phyloP scores from a whole-genome alignment of 208 protist genomes.

The Crithidia expoeki region DNA sequence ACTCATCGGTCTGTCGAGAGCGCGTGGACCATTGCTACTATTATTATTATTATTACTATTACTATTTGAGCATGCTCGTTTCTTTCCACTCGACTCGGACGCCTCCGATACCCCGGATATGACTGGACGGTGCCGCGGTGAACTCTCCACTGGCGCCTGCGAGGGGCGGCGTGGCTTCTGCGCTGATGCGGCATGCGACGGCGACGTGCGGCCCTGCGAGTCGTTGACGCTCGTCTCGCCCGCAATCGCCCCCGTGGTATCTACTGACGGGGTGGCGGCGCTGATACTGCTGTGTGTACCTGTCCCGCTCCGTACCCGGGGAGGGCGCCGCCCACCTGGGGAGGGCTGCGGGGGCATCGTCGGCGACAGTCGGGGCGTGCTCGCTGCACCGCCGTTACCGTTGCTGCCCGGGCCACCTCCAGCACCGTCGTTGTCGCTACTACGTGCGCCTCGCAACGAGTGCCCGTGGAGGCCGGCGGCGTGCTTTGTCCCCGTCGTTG shows the following conservation, averaged over 20 bases:
- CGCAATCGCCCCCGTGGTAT: constrained; percentile 2
- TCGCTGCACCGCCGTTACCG: not conserved
- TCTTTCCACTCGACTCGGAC: not conserved
- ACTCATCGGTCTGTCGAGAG: constrained; percentile 14
- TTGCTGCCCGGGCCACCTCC: not conserved
- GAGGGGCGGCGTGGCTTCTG: constrained; percentile 16
- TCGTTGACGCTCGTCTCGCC: constrained; percentile 11
- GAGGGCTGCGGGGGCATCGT: constrained; percentile 17
- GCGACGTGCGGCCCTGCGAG: constrained; percentile 9
- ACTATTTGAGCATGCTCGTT: not conserved
- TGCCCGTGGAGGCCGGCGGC: not conserved
- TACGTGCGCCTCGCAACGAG: not conserved
- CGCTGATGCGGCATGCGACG: not conserved
- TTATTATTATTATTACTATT: not conserved
- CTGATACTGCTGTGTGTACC: not conserved
- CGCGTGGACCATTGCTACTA: not conserved
- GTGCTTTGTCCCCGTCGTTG: not conserved
- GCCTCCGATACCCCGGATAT: not conserved
- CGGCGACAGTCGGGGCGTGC: constrained; percentile 4
- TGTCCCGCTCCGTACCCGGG: not conserved
- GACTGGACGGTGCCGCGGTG: constrained; percentile 10
- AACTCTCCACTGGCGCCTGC: constrained; percentile 12
- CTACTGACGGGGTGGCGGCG: not conserved
- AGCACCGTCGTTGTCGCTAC: not conserved
- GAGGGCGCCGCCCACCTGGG: constrained; percentile 3